Percentiles rank a stretch among this genome's conserved stretches.
phyloP scores from a whole-genome alignment of 257 asterid genomes.

The Nicotiana otophora region DNA sequence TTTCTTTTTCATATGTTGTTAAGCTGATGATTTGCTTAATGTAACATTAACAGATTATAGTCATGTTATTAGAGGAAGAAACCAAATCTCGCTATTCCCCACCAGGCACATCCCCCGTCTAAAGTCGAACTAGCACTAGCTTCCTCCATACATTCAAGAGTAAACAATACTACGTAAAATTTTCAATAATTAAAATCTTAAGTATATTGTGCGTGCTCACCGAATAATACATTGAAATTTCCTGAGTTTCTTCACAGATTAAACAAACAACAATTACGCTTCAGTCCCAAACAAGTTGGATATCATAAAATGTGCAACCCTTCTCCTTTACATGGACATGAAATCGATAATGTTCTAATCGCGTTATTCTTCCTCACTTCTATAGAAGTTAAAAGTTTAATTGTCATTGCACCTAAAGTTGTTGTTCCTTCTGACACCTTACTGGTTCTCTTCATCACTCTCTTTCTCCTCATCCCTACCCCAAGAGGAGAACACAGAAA shows the following conservation, averaged over 20 bases:
- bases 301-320: not conserved
- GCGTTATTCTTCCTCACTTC: not conserved
- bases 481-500: not conserved
- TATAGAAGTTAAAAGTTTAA: not conserved
- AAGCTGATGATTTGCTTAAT: not conserved
- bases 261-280: no score
- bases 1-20: not conserved
- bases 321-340: not conserved
- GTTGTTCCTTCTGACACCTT: not conserved
- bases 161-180: no score
- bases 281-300: no score
- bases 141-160: not conserved
- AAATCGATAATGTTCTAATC: not conserved
- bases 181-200: no score
- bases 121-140: not conserved
- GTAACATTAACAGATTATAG: not conserved
- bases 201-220: not conserved
- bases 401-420: not conserved
- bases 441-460: not conserved
- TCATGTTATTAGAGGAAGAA: not conserved
- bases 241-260: no score
- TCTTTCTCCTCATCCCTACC: no score
- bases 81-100: not conserved
- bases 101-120: not conserved
- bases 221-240: not conserved